Conservation (phyloP, 805 yeast genomes). For the Candida maris region DNA sequence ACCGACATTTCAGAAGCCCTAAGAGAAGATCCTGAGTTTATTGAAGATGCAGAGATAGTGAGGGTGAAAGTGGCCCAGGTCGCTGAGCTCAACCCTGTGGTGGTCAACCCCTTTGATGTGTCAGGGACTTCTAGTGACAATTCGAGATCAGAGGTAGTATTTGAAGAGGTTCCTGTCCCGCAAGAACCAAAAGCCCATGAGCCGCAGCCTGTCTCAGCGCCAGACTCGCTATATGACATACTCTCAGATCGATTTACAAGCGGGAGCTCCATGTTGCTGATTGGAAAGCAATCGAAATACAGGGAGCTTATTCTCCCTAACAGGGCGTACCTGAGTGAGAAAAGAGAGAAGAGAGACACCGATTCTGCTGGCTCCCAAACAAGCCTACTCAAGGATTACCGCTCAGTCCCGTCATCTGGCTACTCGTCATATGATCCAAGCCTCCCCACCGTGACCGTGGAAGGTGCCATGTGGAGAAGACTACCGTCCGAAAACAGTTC, state of each 20-base stretch:
- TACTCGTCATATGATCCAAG: conserved; percentile 4
- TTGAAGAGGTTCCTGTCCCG: background rate
- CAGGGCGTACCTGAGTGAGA: conserved; percentile 6
- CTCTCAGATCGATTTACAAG: background rate
- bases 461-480: background rate
- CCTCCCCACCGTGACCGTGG: background rate
- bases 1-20: conserved; percentile 9
- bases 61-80: background rate
- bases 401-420: conserved; percentile 4
- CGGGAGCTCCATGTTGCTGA: background rate
- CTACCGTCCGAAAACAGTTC: background rate
- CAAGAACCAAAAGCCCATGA: background rate
- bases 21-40: background rate
- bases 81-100: background rate
- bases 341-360: conserved; percentile 6
- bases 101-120: background rate
- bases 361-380: conserved; percentile 15
- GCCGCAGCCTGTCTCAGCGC: no score
- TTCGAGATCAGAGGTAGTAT: background rate
- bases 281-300: background rate
- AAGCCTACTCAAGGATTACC: conserved; percentile 3
- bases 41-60: background rate
- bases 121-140: background rate
- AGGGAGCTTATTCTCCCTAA: conserved; percentile 6
- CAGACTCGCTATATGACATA: background rate